phyloP scores from a whole-genome alignment of 345 rosid species.

The Citrus glauca region DNA sequence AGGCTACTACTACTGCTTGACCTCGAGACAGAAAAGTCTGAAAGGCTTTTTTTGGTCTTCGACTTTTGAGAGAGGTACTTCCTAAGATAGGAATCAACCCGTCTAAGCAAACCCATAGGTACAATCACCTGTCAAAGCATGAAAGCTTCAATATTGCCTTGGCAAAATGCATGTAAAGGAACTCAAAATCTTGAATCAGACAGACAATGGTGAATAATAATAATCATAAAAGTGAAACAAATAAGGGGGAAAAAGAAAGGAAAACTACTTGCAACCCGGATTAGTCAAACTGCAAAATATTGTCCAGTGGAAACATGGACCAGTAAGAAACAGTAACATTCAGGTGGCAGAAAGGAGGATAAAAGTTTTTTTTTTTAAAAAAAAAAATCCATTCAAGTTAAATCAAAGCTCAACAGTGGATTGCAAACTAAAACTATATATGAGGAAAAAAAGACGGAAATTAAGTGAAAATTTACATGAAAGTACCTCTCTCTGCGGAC shows the following conservation, averaged over 20 bases:
- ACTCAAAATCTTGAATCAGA: background rate
- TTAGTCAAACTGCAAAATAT: background rate
- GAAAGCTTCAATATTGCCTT: slow-evolving; percentile 7
- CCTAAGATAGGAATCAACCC: slow-evolving; percentile 58
- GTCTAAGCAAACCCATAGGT: slow-evolving; percentile 51
- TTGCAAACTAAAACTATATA: background rate
- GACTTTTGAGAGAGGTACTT: slow-evolving; percentile 56
- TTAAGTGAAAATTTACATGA: background rate
- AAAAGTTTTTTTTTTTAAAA: background rate
- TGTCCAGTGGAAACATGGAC: background rate
- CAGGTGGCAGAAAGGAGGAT: background rate
- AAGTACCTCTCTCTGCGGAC: slow-evolving; percentile 88
- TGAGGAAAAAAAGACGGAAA: background rate
- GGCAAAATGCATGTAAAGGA: slow-evolving; percentile 1
- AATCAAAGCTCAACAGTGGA: background rate
- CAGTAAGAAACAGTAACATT: background rate
- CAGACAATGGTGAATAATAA: background rate
- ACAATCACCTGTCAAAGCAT: slow-evolving; percentile 54
- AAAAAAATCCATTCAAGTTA: background rate
- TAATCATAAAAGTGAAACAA: background rate
- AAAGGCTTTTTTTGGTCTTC: slow-evolving; percentile 33
- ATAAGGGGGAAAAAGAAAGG: background rate
- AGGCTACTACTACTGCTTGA: slow-evolving; percentile 57
- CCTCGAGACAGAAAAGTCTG: slow-evolving; percentile 48
- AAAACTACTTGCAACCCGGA: background rate